Percentiles rank a stretch among this genome's conserved stretches.
These are phyloP conservation scores for Penicillium tannophilum DNA, from an alignment of 495 filamentous ascomycete genomes.

Conservation along the genomic window DNA sequence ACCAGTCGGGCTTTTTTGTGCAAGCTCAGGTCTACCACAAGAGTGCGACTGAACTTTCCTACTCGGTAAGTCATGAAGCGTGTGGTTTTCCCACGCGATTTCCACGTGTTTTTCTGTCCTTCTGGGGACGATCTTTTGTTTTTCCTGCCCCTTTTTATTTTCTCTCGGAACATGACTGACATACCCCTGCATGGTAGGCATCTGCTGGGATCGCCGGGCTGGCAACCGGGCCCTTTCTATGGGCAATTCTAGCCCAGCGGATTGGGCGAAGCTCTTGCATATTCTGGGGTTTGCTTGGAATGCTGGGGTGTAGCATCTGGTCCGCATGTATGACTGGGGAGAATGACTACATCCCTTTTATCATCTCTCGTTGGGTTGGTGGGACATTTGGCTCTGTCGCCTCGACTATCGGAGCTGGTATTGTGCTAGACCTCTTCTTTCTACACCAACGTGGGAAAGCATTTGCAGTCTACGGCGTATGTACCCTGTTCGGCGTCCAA, in stretches of 20 bases:
- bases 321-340: neutral
- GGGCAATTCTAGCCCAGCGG: neutral
- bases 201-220: neutral
- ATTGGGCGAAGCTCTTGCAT: neutral
- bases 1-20: neutral
- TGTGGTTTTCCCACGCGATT: neutral
- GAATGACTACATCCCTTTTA: neutral
- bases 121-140: neutral
- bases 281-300: neutral
- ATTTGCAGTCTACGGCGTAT: neutral
- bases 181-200: conserved; percentile 1
- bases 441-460: neutral
- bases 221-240: neutral
- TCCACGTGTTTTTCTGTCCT: neutral
- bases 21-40: neutral
- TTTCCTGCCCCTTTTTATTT: neutral
- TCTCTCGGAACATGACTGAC: neutral
- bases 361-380: neutral
- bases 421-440: neutral
- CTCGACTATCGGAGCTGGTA: neutral
- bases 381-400: neutral
- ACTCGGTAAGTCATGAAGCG: conserved; percentile 1
- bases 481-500: neutral
- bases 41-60: neutral
- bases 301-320: neutral